Base-by-base conservation (phyloP, 768 basidiomycete genomes). In the Macrolepiota fuliginosa region DNA sequence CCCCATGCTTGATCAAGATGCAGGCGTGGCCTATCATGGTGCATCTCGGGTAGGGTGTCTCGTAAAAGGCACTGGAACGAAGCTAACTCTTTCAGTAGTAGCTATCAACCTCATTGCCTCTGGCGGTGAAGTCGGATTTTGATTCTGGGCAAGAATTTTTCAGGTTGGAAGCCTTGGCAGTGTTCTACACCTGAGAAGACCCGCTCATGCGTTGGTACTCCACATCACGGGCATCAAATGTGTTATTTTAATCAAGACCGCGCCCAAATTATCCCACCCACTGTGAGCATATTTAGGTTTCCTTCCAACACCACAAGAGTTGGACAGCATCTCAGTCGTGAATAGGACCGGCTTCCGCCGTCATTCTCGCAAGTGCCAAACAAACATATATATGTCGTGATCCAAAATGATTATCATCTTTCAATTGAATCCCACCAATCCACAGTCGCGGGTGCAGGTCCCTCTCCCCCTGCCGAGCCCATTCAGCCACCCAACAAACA, bases 401-500 rank as follows among this genome's bases (percentile, higher is more conserved):
- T 22, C 19, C 42, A 45, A 45, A 32, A 45, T 45, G n/a, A n/a
- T 45, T 19, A 19, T 45, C 12, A 40, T 12, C 15, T 6, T 49
- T 42, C 24, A 49, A 22, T 24, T 24, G 24, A 15, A 25, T 25
- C 22, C 22, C 25, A 56, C 24, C 56, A 12, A 35, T 27, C n/a
- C n/a, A 25, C 22, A 25, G 36, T 59, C 58, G 50, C 50, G 50
- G 49, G 24, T 52, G 37, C 32, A 39, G 46, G 19, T 57, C 35
- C 37, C 50, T 59, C 39, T 49, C 37, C 46, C n/a, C 9, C 37
- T 15, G 11, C n/a, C 35, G 25, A 25, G n/a, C 36, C 47, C 29
- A 50, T 50, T 40, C 58, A 59, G 58, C 49, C 50, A 52, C 50
- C 25, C 24, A 25, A 40, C 58, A 12, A 50, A 49, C 46, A 56